Evolutionary conservation across 805 yeast genomes (phyloP).

Genomic region (Nakazawaea populi): DNA sequence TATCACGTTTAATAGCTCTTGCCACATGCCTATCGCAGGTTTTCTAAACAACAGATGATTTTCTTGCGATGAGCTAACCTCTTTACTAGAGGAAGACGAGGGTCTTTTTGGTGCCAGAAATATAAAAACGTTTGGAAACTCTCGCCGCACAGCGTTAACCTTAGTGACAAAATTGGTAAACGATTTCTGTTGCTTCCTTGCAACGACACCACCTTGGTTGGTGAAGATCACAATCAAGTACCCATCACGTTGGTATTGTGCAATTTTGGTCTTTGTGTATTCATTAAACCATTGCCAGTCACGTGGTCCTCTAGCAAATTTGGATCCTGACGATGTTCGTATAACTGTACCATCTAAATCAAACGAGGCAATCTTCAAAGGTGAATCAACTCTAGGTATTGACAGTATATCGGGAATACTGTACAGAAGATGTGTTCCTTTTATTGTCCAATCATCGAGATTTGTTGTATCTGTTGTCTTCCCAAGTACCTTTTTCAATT

Average conservation of each 20-base stretch:
- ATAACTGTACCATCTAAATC: constrained; percentile 84
- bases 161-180: constrained; percentile 33
- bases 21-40: constrained; percentile 79
- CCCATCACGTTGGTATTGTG: constrained; percentile 14
- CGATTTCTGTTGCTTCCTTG: constrained; percentile 29
- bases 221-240: constrained; percentile 63
- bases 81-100: constrained; percentile 14
- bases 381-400: background rate
- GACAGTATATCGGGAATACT: background rate
- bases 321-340: constrained; percentile 53
- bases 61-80: constrained; percentile 21
- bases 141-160: constrained; percentile 31
- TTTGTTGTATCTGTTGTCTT: background rate
- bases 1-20: constrained; percentile 38
- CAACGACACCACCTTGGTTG: constrained; percentile 73
- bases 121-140: constrained; percentile 33
- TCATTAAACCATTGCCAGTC: constrained; percentile 74
- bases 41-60: constrained; percentile 49
- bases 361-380: constrained; percentile 56
- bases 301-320: constrained; percentile 47
- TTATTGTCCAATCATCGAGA: constrained; percentile 1
- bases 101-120: constrained; percentile 64
- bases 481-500: too few relatives aligned
- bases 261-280: constrained; percentile 20
- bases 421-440: constrained; percentile 4